Conservation (phyloP, 257 asterid species). For the Lantana camara region DNA sequence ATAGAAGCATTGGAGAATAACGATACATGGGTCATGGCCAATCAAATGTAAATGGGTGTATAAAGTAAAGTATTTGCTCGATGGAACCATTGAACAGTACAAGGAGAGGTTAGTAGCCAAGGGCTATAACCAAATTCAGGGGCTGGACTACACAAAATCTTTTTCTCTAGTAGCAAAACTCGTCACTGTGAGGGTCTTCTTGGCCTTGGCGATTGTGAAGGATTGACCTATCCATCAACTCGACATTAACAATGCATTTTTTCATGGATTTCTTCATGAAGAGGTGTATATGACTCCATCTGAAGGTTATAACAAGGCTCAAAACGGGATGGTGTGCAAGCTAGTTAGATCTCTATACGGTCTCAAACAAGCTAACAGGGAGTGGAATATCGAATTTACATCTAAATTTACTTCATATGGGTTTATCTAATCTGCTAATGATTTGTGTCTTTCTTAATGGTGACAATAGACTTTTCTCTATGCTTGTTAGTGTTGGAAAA, state of each 20-base stretch:
- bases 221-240: background rate
- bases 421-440: background rate
- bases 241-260: background rate
- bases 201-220: background rate
- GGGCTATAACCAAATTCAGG: background rate
- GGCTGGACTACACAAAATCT: background rate
- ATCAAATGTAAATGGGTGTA: background rate
- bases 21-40: background rate
- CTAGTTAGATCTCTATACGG: background rate
- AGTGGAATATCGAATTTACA: background rate
- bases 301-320: background rate
- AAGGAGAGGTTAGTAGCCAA: background rate
- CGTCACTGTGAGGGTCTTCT: background rate
- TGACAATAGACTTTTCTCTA: no score
- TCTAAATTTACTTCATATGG: background rate
- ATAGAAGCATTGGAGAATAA: background rate
- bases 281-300: background rate
- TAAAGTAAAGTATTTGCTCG: background rate
- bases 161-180: background rate
- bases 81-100: background rate
- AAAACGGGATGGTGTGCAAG: background rate
- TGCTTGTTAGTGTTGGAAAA: no score
- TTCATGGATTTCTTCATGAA: background rate
- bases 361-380: background rate
- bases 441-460: background rate